Conservation (phyloP, 176 grass and related monocot species). For the Ensete glaucum region DNA sequence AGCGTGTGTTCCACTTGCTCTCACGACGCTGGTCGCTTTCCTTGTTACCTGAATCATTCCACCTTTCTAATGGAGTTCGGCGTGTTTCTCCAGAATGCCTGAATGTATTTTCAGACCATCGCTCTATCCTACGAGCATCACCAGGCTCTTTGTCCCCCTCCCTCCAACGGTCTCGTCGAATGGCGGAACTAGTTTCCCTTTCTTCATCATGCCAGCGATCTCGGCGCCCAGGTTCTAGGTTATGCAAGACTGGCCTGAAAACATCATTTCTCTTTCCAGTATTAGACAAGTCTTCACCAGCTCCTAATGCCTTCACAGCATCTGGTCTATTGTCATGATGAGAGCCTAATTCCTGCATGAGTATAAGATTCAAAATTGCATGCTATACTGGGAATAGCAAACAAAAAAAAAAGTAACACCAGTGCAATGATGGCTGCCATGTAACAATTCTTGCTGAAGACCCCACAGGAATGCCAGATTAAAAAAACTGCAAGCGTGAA, state of each 20-base stretch:
- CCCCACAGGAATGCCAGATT: not conserved
- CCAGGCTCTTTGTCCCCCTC: slow-evolving; percentile 64
- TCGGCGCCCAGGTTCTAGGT: slow-evolving; percentile 47
- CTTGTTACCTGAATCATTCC: slow-evolving; percentile 58
- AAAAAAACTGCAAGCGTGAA: no score
- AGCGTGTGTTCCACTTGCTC: slow-evolving; percentile 74
- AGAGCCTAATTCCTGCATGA: slow-evolving; percentile 44
- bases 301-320: slow-evolving; percentile 35
- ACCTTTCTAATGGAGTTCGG: slow-evolving; percentile 41
- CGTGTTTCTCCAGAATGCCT: slow-evolving; percentile 53
- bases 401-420: not conserved
- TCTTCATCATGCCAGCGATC: slow-evolving; percentile 97
- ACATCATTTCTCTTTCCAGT: slow-evolving; percentile 44
- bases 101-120: slow-evolving; percentile 49
- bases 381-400: not conserved
- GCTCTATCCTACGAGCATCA: slow-evolving; percentile 50
- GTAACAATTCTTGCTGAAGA: not conserved
- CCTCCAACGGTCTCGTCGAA: slow-evolving; percentile 62
- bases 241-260: slow-evolving; percentile 63
- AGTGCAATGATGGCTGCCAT: not conserved
- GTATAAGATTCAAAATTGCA: slow-evolving; percentile 7
- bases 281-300: slow-evolving; percentile 39
- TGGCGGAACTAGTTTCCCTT: slow-evolving; percentile 69
- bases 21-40: slow-evolving; percentile 72
- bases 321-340: slow-evolving; percentile 37